Evolutionary conservation across 306 rosid species (phyloP), one percentile per base, ranked within the genome.

Genomic region (Dicorynia guianensis): DNA sequence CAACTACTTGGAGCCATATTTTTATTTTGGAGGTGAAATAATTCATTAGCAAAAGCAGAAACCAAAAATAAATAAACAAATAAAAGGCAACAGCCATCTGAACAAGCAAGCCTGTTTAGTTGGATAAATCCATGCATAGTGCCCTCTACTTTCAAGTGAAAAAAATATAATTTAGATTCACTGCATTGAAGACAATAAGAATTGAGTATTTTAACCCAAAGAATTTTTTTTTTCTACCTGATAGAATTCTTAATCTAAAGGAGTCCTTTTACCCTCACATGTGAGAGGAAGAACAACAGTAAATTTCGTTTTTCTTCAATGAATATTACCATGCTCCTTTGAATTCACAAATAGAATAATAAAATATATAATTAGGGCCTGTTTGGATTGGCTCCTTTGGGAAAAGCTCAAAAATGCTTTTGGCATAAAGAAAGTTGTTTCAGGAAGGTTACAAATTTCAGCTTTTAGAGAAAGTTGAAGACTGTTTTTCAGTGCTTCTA

Each of bases 1-100:
- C 77, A 70, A 76, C 72, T 33, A 55, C 72, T 34, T 30, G 59
- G 30, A 25, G 42, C 63, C 74, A 46, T 54, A 39, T 39, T 46
- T 44, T 55, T 54, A 64, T 57, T 59, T 20, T 25, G 12, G 63
- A n/a, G 43, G 35, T 47, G 50, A 34, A 25, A 38, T 52, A 63
- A 50, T 63, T 25, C 56, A 52, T 55, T 65, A 33, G 62, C 39
- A 71, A 25, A 42, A 18, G 25, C 11, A 68, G 15, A 52, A 63
- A 14, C 34, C 20, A 65, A 8, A 40, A 62, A 15, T 25, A 39
- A 9, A 58, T n/a, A n/a, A n/a, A n/a, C n/a, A 30, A 58, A 33
- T 15, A 63, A 10, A 43, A 0, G 11, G 54, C 15, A 64, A 44
- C 19, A 43, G 5, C 53, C 54, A 43, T 44, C 18, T 19, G 38